Conservation (phyloP, 345 rosid genomes). For the Citrus glauca region DNA sequence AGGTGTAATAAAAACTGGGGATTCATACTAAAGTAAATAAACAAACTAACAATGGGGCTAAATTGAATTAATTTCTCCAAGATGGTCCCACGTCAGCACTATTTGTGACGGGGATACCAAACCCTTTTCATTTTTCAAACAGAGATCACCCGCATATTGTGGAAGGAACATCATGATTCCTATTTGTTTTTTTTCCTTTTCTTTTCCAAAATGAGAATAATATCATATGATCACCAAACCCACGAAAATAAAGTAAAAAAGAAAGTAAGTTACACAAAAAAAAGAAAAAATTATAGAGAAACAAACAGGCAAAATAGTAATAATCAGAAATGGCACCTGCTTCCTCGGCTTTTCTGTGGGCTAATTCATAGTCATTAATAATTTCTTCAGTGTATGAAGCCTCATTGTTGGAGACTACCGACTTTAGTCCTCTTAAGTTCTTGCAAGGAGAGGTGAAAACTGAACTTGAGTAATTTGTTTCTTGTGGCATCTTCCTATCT, state of each 20-base stretch:
- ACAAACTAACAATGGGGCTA: not conserved
- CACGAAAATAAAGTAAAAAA: not conserved
- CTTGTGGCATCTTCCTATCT: slow-evolving; percentile 59
- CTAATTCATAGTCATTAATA: slow-evolving; percentile 67
- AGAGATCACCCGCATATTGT: slow-evolving; percentile 15
- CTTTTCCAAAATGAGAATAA: not conserved
- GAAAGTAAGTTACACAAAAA: not conserved
- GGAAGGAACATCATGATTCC: slow-evolving; percentile 14
- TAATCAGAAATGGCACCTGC: slow-evolving; percentile 50
- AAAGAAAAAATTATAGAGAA: not conserved
- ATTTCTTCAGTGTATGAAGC: slow-evolving; percentile 39
- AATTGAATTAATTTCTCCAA: slow-evolving; percentile 2
- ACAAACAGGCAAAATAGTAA: not conserved
- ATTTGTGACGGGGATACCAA: not conserved
- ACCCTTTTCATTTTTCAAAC: not conserved
- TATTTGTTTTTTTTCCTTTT: not conserved
- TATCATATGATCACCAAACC: not conserved
- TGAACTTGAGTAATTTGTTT: slow-evolving; percentile 24
- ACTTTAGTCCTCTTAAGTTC: slow-evolving; percentile 54
- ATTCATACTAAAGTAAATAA: not conserved
- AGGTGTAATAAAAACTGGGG: not conserved
- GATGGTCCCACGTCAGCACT: slow-evolving; percentile 24
- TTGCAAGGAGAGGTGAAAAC: slow-evolving; percentile 45
- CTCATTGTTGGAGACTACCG: slow-evolving; percentile 34
- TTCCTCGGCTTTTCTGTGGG: slow-evolving; percentile 93